Percentiles rank a stretch among this genome's conserved stretches.
phyloP scores from a whole-genome alignment of 139 green algal species.

The Picochlorum costavermella region DNA sequence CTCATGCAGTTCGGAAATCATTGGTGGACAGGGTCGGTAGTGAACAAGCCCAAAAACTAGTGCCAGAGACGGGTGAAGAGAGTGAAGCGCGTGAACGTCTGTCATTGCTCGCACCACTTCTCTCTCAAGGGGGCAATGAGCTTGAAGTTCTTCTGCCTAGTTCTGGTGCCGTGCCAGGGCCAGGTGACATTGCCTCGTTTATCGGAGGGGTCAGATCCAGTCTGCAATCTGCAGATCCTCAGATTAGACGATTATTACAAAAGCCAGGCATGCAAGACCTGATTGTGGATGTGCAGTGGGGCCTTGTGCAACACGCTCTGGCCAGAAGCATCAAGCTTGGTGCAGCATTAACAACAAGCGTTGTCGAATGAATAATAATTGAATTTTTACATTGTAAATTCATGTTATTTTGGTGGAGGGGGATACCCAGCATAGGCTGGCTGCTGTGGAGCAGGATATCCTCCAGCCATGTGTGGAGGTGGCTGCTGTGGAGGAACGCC shows the following conservation, averaged over 20 bases:
- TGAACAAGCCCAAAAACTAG: conserved; percentile 35
- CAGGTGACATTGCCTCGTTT: conserved; percentile 31
- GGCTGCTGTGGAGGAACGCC: conserved; percentile 12
- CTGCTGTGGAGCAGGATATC: neutral
- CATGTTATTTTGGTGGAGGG: conserved; percentile 1
- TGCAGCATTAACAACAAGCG: neutral
- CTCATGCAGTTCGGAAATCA: neutral
- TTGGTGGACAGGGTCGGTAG: conserved; percentile 22
- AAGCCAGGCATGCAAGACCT: conserved; percentile 51
- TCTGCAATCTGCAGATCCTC: conserved; percentile 19
- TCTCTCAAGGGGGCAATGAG: conserved; percentile 1
- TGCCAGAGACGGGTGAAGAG: conserved; percentile 48
- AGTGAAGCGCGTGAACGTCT: conserved; percentile 30
- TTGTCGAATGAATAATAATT: too few species aligned
- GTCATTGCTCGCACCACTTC: conserved; percentile 30
- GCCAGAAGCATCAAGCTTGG: conserved; percentile 66
- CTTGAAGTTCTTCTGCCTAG: conserved; percentile 11
- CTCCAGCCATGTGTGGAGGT: neutral
- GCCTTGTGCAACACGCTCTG: conserved; percentile 51
- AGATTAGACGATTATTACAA: conserved; percentile 34
- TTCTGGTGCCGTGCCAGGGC: too few species aligned
- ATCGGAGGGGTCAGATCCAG: conserved; percentile 22
- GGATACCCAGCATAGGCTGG: conserved; percentile 7
- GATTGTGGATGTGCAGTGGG: conserved; percentile 38
- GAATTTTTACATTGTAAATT: too few species aligned